phyloP scores from a whole-genome alignment of 495 filamentous ascomycete genomes.

The Elaphomyces granulatus region DNA sequence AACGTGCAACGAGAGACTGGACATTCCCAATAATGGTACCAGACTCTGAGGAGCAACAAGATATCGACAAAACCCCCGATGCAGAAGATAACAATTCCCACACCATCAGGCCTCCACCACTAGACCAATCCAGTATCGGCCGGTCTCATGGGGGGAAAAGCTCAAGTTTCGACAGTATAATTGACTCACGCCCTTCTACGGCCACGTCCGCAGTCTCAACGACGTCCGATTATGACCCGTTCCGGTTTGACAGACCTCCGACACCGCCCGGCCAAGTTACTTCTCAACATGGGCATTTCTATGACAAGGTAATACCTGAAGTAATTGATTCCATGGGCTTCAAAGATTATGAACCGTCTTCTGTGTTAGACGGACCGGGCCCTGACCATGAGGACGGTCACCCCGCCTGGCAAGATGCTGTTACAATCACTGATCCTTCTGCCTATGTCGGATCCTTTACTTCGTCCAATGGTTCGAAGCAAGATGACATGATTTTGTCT shows the following conservation, averaged over 20 bases:
- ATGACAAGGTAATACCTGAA: constrained; percentile 15
- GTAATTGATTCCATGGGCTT: constrained; percentile 10
- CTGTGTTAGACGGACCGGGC: constrained; percentile 26
- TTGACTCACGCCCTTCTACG: constrained; percentile 27
- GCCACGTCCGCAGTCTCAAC: constrained; percentile 23
- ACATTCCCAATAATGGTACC: constrained; percentile 33
- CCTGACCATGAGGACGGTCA: constrained; percentile 23
- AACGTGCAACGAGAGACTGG: constrained; percentile 31
- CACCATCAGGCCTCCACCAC: constrained; percentile 21
- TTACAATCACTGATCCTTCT: neutral
- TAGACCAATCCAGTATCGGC: neutral
- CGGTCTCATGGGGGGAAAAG: neutral
- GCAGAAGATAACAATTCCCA: constrained; percentile 16
- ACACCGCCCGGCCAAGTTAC: constrained; percentile 12
- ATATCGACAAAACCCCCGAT: constrained; percentile 6
- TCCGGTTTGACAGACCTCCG: constrained; percentile 29
- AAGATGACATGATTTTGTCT: neutral
- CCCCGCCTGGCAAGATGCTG: neutral
- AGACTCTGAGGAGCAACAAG: constrained; percentile 1
- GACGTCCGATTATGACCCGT: constrained; percentile 32
- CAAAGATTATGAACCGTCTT: constrained; percentile 13
- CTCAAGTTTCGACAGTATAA: constrained; percentile 13
- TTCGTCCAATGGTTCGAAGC: neutral
- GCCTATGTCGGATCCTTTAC: neutral
- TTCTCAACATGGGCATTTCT: constrained; percentile 10